Evolutionary conservation across 371 early-diverging fungal species (phyloP).

Genomic region (Mucor sp.): DNA sequence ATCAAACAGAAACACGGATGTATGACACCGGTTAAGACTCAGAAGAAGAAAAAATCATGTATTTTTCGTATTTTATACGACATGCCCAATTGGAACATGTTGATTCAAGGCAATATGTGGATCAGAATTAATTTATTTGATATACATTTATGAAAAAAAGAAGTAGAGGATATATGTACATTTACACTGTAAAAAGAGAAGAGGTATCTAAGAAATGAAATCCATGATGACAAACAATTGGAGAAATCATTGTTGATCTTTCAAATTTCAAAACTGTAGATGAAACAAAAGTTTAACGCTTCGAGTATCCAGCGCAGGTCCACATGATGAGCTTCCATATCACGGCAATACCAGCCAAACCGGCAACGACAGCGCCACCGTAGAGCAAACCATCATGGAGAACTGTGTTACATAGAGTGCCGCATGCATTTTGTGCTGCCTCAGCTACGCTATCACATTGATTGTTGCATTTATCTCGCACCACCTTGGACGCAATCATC

Average conservation of each 20-base stretch:
- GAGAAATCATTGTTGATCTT: not conserved
- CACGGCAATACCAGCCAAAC: conserved; percentile 27
- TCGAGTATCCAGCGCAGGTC: conserved; percentile 32
- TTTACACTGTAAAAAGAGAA: not conserved
- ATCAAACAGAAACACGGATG: conserved; percentile 5
- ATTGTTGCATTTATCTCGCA: conserved; percentile 23
- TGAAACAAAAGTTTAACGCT: not conserved
- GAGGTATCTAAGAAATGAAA: not conserved
- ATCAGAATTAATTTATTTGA: not conserved
- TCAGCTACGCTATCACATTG: conserved; percentile 11
- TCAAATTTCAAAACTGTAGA: not conserved
- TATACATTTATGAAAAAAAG: not conserved
- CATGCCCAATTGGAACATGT: not conserved
- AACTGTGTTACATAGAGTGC: conserved; percentile 26
- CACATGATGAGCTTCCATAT: conserved; percentile 35
- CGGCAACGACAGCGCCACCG: conserved; percentile 37
- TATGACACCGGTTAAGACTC: not conserved
- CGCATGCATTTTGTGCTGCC: conserved; percentile 14
- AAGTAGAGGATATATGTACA: not conserved
- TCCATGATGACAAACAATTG: not conserved
- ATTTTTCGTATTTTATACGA: not conserved
- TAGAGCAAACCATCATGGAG: conserved; percentile 38
- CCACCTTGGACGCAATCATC: conserved; percentile 33
- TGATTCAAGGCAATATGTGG: not conserved
- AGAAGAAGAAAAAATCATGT: not conserved